These are phyloP conservation scores for Aspergillus nomiae DNA, from an alignment of 2,329 filamentous ascomycete species.

Conservation along the genomic window DNA sequence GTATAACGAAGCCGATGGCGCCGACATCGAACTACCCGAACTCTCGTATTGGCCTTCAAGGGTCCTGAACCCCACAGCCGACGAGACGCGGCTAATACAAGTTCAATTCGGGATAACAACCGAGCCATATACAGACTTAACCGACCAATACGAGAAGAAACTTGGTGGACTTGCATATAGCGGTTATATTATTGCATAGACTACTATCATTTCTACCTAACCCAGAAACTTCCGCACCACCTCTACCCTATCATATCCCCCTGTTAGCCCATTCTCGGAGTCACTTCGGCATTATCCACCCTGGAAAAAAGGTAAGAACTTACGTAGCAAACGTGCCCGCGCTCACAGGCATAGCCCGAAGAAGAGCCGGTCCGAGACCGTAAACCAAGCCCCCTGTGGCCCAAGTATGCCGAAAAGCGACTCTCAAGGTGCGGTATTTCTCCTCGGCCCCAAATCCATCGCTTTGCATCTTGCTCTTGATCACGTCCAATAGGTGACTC, in stretches of 20 bases:
- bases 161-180: no score
- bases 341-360: constrained; percentile 92
- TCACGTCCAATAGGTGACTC: constrained; percentile 90
- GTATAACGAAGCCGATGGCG: background rate
- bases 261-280: background rate
- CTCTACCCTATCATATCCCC: background rate
- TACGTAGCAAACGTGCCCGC: constrained; percentile 85
- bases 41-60: background rate
- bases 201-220: background rate
- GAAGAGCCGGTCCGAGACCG: constrained; percentile 83
- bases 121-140: background rate
- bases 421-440: constrained; percentile 74
- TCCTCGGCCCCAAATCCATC: constrained; percentile 75
- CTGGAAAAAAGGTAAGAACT: background rate
- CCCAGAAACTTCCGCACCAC: background rate
- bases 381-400: constrained; percentile 74
- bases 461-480: constrained; percentile 99
- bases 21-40: background rate
- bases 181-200: background rate
- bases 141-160: background rate
- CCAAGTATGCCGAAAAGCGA: constrained; percentile 80
- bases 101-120: background rate
- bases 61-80: background rate
- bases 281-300: background rate
- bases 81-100: background rate